These are phyloP conservation scores for Mortierella sp. DNA, from an alignment of 371 early-diverging fungal genomes.

Conservation along the genomic window DNA sequence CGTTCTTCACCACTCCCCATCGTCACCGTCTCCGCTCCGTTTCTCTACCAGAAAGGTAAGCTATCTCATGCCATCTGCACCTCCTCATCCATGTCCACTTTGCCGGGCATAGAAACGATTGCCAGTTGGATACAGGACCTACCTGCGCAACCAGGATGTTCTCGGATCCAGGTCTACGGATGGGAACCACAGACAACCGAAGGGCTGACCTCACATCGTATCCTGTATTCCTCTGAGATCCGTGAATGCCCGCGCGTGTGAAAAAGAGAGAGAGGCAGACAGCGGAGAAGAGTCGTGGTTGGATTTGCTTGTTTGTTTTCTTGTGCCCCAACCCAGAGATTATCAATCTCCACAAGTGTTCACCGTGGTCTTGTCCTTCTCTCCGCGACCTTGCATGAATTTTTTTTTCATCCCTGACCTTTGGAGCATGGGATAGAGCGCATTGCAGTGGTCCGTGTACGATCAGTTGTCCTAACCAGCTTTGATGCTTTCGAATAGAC, in stretches of 20 bases:
- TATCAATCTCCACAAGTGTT: slow-evolving; percentile 2
- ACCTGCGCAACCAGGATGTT: too few species aligned
- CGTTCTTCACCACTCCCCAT: slow-evolving; percentile 5
- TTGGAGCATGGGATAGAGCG: too few species aligned
- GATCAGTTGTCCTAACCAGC: background rate
- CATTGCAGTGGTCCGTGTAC: too few species aligned
- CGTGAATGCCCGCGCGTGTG: slow-evolving; percentile 12
- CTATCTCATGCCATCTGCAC: background rate
- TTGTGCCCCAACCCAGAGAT: background rate
- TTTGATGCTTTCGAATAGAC: slow-evolving; percentile 1
- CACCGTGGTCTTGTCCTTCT: too few species aligned
- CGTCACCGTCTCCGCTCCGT: background rate
- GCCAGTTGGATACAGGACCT: too few species aligned
- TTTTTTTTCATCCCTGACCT: background rate
- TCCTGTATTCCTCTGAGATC: slow-evolving; percentile 6
- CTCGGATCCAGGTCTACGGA: background rate
- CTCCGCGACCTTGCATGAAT: too few species aligned
- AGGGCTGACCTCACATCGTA: background rate
- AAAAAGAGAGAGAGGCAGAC: background rate
- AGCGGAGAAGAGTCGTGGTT: background rate
- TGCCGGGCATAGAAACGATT: too few species aligned
- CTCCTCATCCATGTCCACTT: background rate
- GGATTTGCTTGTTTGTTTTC: too few species aligned
- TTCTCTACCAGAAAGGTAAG: slow-evolving; percentile 28
- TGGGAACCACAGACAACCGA: background rate